Evolutionary conservation across 1,139 yeast species (phyloP), one percentile per base, ranked within the genome.

Genomic region (Entelexis paramagnoliae): DNA sequence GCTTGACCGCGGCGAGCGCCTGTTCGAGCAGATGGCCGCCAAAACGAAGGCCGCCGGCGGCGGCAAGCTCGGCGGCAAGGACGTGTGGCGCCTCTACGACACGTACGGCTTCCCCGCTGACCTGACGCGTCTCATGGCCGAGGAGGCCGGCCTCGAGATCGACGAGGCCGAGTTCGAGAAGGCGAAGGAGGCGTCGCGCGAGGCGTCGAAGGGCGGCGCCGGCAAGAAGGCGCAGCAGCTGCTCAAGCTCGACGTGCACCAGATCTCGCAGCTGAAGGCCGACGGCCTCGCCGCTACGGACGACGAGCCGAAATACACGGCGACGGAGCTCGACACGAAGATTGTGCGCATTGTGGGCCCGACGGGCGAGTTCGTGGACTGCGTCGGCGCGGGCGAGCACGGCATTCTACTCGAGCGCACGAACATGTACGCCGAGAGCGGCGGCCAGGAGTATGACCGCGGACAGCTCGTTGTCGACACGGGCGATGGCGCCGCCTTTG

Each of bases 91-190:
- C 71, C 75, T 91, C 63, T 93, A 93, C 63, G 99, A 91, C 64
- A 93, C 99, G n/a, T 91, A 89, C 65, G 99, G 99, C 53, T 91
- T 91, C 84, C 99, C 99, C 41, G 96, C 88, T 51, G 99, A 91
- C 71, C 79, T 91, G 68, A 93, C 98, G 39, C 80, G 95, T 67
- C 78, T 91, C 66, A 93, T 91, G 98, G 98, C 98, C 44, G 97
- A 89, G 70, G 99, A 91, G 72, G 87, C 93, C 53, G 95, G 94
- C n/a, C 77, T 91, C 62, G 82, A 81, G 62, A 89, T 91, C 60
- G 96, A 91, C 67, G 95, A 87, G 65, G 80, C 73, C 51, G 97
- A 87, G 45, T 91, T 91, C 65, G 96, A 89, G 69, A 77, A 77
- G 63, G 97, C 98, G 44, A 84, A 81, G 65, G 77, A 79, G 61